Evolutionary conservation across 768 basidiomycete species (phyloP), one percentile per base, ranked within the genome.

Genomic region (Suillus spraguei): DNA sequence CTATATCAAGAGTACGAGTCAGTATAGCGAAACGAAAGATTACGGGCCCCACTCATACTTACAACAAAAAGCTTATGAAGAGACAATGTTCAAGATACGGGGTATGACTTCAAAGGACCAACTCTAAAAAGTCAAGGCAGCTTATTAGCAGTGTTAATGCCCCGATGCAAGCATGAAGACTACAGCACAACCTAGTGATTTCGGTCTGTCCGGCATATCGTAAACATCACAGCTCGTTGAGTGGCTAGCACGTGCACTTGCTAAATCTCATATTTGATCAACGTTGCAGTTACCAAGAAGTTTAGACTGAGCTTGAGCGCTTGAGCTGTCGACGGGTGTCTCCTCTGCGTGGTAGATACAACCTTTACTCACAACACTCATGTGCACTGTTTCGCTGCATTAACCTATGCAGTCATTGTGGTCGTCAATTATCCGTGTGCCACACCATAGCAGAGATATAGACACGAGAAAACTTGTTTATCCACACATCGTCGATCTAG

Each of bases 381-480:
- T 22, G 82, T 24, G 16, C 36, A 24, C 14, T 39, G 24, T 39
- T 24, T 39, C 24, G 9, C 9, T 17, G 5, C 55, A 16, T 39
- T 3, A 17, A 38, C 35, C 13, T 22, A 13, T 6, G 22, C 1
- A 24, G 22, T 24, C 22, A 16, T 39, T 17, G 16, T 28, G 17
- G 28, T 39, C 24, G 36, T 28, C 28, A 28, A 28, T 28, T 17
- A 59, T 60, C 1, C 4, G 4, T 44, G 5, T 54, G 22, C 20
- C 5, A 28, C 3, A 20, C 11, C 10, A 53, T 33, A 32, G 52
- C 16, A 14, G 22, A 16, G 17, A 32, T n/a, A 20, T 38, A 1
- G 28, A 41, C 39, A 41, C 20, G 22, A 3, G 32, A 7, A 60
- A 35, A 28, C 14, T 6, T 6, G 7, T 33, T 5, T 22, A 6